Evolutionary conservation across 208 protist species (phyloP).

Genomic region (Crithidia acanthocephali): DNA sequence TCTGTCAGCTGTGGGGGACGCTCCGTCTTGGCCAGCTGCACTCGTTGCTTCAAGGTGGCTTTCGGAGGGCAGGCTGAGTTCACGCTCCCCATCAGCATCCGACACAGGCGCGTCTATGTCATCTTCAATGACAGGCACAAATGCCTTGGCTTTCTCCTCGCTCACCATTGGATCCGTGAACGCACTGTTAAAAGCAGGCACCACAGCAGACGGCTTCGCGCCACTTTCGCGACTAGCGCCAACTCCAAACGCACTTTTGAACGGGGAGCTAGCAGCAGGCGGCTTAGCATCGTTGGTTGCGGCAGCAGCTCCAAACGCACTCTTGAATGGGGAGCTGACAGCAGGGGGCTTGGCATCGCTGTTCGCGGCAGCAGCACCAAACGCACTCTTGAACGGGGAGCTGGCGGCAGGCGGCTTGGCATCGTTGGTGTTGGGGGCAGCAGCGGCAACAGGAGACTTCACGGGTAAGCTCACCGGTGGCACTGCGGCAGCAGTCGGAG

Average conservation of each 20-base stretch:
- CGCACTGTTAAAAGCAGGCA: not conserved
- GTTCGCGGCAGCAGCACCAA: not conserved
- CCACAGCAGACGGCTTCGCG: too few species aligned
- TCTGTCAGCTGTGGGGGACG: too few species aligned
- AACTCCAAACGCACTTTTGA: not conserved
- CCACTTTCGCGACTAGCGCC: too few species aligned
- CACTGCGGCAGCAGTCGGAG: too few species aligned
- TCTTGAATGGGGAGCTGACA: not conserved
- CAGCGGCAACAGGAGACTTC: not conserved
- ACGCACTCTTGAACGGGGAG: conserved; percentile 20
- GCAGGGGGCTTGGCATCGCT: not conserved
- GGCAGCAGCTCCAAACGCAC: not conserved
- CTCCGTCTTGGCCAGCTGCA: too few species aligned
- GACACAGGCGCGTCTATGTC: not conserved
- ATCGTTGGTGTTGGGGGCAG: not conserved
- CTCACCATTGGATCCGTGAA: not conserved
- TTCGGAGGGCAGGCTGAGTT: not conserved
- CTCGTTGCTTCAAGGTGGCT: not conserved
- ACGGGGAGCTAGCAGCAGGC: not conserved
- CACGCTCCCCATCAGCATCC: not conserved
- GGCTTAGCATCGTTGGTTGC: conserved; percentile 3
- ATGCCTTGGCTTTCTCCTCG: too few species aligned
- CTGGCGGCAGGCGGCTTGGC: conserved; percentile 18
- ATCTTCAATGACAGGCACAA: not conserved
- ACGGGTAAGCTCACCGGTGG: not conserved